Evolutionary conservation across 257 asterid genomes (phyloP).

Genomic region (Schizonepeta tenuifolia): DNA sequence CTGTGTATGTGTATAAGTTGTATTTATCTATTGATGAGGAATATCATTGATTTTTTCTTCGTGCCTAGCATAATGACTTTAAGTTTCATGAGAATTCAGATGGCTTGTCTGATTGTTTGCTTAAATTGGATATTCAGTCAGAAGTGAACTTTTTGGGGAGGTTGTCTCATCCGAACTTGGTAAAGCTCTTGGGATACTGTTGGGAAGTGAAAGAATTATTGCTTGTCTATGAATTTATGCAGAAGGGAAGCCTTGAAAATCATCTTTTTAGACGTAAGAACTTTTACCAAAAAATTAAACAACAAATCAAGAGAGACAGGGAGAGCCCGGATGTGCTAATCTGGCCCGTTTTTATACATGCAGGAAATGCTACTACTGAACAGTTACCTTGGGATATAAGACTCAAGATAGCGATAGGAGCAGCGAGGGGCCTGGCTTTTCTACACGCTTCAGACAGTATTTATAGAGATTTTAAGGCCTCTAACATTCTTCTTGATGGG

Average conservation of each 20-base stretch:
- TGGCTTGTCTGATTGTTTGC: conserved; percentile 3
- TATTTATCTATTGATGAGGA: neutral
- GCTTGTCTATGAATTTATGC: conserved; percentile 64
- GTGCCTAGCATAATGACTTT: neutral
- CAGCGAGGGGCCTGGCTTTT: conserved; percentile 59
- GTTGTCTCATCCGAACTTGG: conserved; percentile 63
- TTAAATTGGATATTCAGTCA: conserved; percentile 47
- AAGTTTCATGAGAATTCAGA: neutral
- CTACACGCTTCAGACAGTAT: conserved; percentile 56
- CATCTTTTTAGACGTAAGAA: conserved; percentile 64
- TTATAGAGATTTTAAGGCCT: conserved; percentile 65
- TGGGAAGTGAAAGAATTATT: conserved; percentile 58
- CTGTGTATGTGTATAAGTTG: neutral
- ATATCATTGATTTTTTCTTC: neutral
- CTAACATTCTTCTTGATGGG: conserved; percentile 66
- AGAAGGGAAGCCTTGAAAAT: conserved; percentile 64
- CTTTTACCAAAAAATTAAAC: conserved; percentile 4
- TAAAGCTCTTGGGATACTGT: conserved; percentile 66
- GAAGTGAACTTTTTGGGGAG: conserved; percentile 66
- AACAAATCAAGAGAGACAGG: neutral
- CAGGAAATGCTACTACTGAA: conserved; percentile 44
- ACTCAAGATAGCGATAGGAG: conserved; percentile 59
- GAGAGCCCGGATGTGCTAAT: conserved; percentile 2
- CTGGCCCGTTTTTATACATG: conserved; percentile 20
- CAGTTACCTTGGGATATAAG: conserved; percentile 59